Evolutionary conservation across 1,284 basidiomycete species (phyloP).

Genomic region (Tremellales sp.): DNA sequence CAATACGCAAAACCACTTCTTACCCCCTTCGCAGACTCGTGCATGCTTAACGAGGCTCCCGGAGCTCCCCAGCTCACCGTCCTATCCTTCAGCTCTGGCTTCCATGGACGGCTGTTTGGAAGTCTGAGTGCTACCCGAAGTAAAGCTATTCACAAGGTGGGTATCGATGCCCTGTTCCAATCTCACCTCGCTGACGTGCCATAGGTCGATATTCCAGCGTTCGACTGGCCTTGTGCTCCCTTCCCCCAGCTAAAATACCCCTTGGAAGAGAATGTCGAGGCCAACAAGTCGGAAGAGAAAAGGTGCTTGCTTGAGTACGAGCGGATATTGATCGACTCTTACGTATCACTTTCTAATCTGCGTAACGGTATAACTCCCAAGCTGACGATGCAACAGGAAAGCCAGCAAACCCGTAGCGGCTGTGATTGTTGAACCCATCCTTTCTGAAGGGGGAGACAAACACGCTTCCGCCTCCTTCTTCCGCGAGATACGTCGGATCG

Average conservation of each 20-base stretch:
- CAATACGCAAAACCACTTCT: too few relatives aligned
- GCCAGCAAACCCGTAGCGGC: constrained; percentile 52
- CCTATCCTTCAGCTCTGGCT: constrained; percentile 54
- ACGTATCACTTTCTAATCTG: constrained; percentile 1
- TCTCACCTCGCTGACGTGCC: neutral
- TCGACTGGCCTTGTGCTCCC: constrained; percentile 55
- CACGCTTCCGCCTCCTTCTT: constrained; percentile 56
- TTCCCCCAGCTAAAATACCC: constrained; percentile 57
- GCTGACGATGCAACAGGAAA: constrained; percentile 38
- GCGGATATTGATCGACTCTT: constrained; percentile 18
- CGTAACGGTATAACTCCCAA: neutral
- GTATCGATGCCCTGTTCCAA: too few relatives aligned
- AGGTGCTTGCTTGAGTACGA: constrained; percentile 21
- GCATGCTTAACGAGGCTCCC: constrained; percentile 55
- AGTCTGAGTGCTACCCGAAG: constrained; percentile 53
- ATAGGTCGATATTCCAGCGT: constrained; percentile 54
- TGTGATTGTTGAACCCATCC: constrained; percentile 57
- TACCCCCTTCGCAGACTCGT: too few relatives aligned
- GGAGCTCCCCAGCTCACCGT: constrained; percentile 53
- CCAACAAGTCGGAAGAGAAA: constrained; percentile 15
- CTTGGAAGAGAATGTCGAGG: constrained; percentile 52
- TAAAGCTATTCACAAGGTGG: constrained; percentile 53
- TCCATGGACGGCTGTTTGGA: constrained; percentile 54
- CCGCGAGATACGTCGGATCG: constrained; percentile 51
- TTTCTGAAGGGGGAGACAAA: constrained; percentile 57